Evolutionary conservation across 305 asterid species (phyloP).

Genomic region (Fraxinus latifolia): DNA sequence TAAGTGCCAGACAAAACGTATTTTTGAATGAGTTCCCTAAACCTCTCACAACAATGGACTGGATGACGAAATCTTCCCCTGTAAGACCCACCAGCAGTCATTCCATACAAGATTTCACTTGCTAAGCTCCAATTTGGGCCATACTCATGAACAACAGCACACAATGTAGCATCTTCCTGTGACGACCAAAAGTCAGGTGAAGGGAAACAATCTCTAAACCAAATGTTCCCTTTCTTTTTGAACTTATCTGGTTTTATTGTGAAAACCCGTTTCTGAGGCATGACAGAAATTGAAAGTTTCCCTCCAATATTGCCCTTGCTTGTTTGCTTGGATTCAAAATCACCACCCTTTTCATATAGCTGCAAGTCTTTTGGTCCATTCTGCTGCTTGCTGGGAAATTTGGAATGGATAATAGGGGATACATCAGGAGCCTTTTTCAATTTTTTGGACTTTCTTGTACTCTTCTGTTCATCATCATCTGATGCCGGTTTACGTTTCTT

Average conservation of each 20-base stretch:
- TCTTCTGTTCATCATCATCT: conserved; percentile 55
- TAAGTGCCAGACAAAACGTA: conserved; percentile 64
- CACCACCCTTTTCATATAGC: conserved; percentile 46
- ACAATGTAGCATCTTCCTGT: conserved; percentile 74
- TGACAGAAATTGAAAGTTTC: conserved; percentile 55
- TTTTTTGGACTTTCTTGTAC: conserved; percentile 64
- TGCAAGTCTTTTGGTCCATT: conserved; percentile 50
- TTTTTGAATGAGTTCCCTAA: conserved; percentile 82
- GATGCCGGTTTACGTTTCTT: conserved; percentile 59
- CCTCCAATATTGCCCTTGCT: conserved; percentile 64
- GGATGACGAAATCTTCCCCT: conserved; percentile 87
- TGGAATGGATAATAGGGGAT: conserved; percentile 33
- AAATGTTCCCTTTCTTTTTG: conserved; percentile 63
- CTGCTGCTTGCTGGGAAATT: conserved; percentile 44
- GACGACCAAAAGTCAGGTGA: conserved; percentile 80
- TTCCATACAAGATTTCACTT: conserved; percentile 75
- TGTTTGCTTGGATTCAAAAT: conserved; percentile 51
- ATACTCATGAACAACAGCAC: conserved; percentile 80
- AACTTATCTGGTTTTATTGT: conserved; percentile 76
- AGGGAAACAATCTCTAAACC: conserved; percentile 70
- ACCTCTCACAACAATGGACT: conserved; percentile 90
- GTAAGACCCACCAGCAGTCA: conserved; percentile 75
- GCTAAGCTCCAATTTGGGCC: conserved; percentile 90
- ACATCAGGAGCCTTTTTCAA: conserved; percentile 49
- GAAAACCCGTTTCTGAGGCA: conserved; percentile 70